Percentiles rank a stretch among this genome's conserved stretches.
These are phyloP conservation scores for Fraxinus quadrangulata DNA, from an alignment of 257 asterid genomes.

Conservation along the genomic window DNA sequence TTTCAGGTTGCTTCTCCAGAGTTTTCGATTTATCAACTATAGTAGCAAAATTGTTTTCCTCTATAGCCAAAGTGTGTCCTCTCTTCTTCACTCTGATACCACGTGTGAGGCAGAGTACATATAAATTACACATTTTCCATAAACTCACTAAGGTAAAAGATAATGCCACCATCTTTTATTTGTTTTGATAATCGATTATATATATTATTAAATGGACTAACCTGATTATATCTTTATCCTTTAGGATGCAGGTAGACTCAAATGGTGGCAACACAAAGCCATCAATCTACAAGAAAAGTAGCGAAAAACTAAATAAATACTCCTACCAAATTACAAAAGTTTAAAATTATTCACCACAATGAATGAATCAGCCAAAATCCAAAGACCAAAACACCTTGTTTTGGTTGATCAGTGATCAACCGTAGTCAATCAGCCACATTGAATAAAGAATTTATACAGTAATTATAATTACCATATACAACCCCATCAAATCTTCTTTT, in stretches of 20 bases:
- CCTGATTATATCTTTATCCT: slow-evolving; percentile 79
- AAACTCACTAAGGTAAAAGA: background rate
- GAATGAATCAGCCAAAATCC: background rate
- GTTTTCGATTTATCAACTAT: slow-evolving; percentile 40
- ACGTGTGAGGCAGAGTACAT: slow-evolving; percentile 7
- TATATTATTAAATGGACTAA: slow-evolving; percentile 27
- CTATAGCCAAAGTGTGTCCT: slow-evolving; percentile 36
- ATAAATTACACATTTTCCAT: slow-evolving; percentile 18
- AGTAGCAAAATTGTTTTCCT: slow-evolving; percentile 43
- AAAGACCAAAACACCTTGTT: slow-evolving; percentile 2
- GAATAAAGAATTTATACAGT: background rate
- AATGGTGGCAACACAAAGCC: slow-evolving; percentile 78
- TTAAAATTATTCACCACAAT: slow-evolving; percentile 5
- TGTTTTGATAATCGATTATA: background rate
- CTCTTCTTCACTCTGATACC: slow-evolving; percentile 66
- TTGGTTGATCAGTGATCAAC: background rate
- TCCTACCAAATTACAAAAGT: background rate
- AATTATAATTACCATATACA: background rate
- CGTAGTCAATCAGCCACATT: background rate
- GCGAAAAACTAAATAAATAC: background rate
- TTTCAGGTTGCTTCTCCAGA: slow-evolving; percentile 45
- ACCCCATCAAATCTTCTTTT: background rate
- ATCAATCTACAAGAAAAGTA: slow-evolving; percentile 56
- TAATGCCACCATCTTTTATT: background rate
- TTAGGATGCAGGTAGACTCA: slow-evolving; percentile 65